Conservation (phyloP, 1,284 basidiomycete genomes). For the Ganoderma sp. region DNA sequence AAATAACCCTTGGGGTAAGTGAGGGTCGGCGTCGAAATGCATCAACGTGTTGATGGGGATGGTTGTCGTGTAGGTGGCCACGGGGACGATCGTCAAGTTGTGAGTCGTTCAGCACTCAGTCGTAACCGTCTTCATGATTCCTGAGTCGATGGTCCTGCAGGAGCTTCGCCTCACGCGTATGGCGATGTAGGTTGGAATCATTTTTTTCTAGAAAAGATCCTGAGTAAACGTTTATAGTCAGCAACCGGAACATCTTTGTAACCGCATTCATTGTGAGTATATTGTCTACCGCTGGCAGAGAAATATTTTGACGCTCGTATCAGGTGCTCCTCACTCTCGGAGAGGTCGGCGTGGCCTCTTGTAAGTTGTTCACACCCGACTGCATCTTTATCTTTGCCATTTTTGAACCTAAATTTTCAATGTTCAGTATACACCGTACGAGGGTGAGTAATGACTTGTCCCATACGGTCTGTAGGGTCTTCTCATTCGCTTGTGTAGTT, state of each 20-base stretch:
- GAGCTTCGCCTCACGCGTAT: conserved; percentile 68
- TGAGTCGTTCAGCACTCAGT: conserved; percentile 42
- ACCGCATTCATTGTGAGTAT: conserved; percentile 60
- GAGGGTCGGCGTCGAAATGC: background rate
- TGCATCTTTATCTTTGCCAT: background rate
- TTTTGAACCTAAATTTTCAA: background rate
- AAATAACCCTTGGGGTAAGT: conserved; percentile 63
- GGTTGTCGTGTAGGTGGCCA: conserved; percentile 51
- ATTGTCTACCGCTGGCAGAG: no score
- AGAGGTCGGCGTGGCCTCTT: conserved; percentile 41
- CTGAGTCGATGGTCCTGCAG: conserved; percentile 41
- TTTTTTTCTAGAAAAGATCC: background rate
- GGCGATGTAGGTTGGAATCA: conserved; percentile 59
- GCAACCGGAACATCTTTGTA: conserved; percentile 59
- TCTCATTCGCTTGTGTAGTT: conserved; percentile 25
- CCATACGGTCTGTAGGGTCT: background rate
- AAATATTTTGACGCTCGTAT: background rate
- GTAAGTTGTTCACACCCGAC: conserved; percentile 15
- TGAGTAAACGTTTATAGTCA: conserved; percentile 49
- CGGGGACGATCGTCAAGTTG: conserved; percentile 67
- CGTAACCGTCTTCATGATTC: background rate
- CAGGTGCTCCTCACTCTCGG: conserved; percentile 54
- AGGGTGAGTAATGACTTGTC: conserved; percentile 43
- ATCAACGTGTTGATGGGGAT: conserved; percentile 11
- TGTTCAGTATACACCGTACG: conserved; percentile 51